phyloP scores from a whole-genome alignment of 2,329 filamentous ascomycete species.

The Tricladium varicosporioides region DNA sequence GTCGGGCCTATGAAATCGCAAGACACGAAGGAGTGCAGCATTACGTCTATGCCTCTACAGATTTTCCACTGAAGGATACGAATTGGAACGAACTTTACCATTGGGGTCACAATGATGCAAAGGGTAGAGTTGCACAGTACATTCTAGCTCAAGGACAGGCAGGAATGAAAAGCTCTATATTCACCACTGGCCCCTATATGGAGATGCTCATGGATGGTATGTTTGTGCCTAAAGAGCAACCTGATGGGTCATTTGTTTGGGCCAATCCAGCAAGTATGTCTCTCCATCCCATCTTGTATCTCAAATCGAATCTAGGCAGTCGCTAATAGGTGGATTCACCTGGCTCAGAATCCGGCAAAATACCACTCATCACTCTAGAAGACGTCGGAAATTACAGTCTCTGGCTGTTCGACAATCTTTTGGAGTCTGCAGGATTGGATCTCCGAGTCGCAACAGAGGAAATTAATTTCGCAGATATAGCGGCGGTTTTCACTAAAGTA shows the following conservation, averaged over 20 bases:
- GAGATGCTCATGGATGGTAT: slow-evolving; percentile 47
- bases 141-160: slow-evolving; percentile 41
- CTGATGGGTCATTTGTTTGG: slow-evolving; percentile 41
- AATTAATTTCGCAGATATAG: slow-evolving; percentile 40
- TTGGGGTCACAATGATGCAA: slow-evolving; percentile 47
- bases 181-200: slow-evolving; percentile 40
- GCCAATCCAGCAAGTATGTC: slow-evolving; percentile 40
- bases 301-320: too few relatives aligned
- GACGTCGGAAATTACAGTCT: slow-evolving; percentile 47
- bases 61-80: slow-evolving; percentile 47
- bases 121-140: slow-evolving; percentile 45
- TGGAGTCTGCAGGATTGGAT: slow-evolving; percentile 43
- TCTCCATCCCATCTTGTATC: too few relatives aligned
- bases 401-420: slow-evolving; percentile 48
- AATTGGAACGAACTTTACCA: slow-evolving; percentile 45
- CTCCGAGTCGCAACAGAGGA: slow-evolving; percentile 44
- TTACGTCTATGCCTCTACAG: slow-evolving; percentile 48
- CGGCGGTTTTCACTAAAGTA: slow-evolving; percentile 41
- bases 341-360: too few relatives aligned
- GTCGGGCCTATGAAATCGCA: slow-evolving; percentile 41
- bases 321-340: too few relatives aligned
- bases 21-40: slow-evolving; percentile 43
- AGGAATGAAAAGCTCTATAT: slow-evolving; percentile 27
- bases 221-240: slow-evolving; percentile 33
- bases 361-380: slow-evolving; percentile 44